A percentile compares a stretch with the other conserved stretches of the same genome.
phyloP scores from a whole-genome alignment of 2,329 filamentous ascomycete species.

The Drechslerella coelobrocha region DNA sequence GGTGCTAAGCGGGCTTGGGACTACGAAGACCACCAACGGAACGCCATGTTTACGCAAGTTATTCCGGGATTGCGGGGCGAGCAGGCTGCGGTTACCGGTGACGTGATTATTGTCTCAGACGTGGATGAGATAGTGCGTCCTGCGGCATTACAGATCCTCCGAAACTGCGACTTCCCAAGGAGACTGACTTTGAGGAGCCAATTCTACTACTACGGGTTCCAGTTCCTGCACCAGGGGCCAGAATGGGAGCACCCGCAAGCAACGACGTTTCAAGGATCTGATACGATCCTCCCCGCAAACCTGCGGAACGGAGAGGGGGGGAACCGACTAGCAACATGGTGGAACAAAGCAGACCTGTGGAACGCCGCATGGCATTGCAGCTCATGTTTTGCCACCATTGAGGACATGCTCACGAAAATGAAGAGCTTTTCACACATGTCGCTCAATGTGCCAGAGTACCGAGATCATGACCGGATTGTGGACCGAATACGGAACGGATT shows the following conservation, averaged over 20 bases:
- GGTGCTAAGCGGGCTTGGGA: slow-evolving; percentile 61
- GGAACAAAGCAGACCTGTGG: slow-evolving; percentile 61
- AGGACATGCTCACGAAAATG: slow-evolving; percentile 66
- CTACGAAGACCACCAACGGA: slow-evolving; percentile 64
- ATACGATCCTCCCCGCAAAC: slow-evolving; percentile 65
- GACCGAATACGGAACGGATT: slow-evolving; percentile 63
- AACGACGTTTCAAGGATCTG: slow-evolving; percentile 63
- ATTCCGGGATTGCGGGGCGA: slow-evolving; percentile 62
- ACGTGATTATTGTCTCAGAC: slow-evolving; percentile 68
- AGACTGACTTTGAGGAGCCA: slow-evolving; percentile 64
- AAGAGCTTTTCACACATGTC: slow-evolving; percentile 65
- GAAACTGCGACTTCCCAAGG: slow-evolving; percentile 64
- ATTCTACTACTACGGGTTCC: slow-evolving; percentile 68
- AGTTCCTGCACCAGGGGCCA: slow-evolving; percentile 61
- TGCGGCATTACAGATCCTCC: slow-evolving; percentile 62
- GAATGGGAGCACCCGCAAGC: slow-evolving; percentile 69
- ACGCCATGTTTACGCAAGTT: slow-evolving; percentile 67
- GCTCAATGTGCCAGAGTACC: slow-evolving; percentile 64
- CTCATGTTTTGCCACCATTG: slow-evolving; percentile 66
- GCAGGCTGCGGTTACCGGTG: slow-evolving; percentile 61
- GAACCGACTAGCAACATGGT: slow-evolving; percentile 52
- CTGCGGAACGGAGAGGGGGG: slow-evolving; percentile 63
- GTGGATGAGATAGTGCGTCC: slow-evolving; percentile 68
- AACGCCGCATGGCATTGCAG: slow-evolving; percentile 70
- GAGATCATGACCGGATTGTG: slow-evolving; percentile 63